Percentiles rank a stretch among this genome's conserved stretches.
Conservation (phyloP, 2,329 filamentous ascomycete species). For the Clonostachys chloroleuca region DNA sequence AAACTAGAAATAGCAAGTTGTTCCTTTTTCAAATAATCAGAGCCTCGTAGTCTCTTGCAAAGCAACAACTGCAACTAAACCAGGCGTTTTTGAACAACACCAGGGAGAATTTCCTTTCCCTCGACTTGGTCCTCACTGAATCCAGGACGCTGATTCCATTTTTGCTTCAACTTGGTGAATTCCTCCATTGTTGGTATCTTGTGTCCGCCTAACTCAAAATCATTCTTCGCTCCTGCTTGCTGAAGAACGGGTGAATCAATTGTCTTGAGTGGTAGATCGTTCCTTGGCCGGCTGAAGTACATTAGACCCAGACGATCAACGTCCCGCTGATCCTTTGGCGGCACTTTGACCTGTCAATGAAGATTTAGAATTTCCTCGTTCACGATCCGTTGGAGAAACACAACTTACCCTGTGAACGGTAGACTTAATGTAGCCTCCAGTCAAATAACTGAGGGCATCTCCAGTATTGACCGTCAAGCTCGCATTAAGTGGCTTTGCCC, state of each 20-base stretch:
- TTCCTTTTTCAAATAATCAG: no score
- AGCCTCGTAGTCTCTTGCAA: no score
- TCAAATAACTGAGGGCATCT: constrained; percentile 42
- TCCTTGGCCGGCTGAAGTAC: constrained; percentile 42
- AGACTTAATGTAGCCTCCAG: constrained; percentile 39
- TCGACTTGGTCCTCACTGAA: no score
- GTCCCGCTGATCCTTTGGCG: constrained; percentile 33
- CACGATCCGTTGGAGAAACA: no score
- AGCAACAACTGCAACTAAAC: no score
- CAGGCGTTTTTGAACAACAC: no score
- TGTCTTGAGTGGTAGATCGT: constrained; percentile 27
- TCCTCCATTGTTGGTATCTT: constrained; percentile 26
- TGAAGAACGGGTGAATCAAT: constrained; percentile 30
- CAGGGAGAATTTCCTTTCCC: no score
- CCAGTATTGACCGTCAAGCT: constrained; percentile 47
- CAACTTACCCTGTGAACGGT: constrained; percentile 26
- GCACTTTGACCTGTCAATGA: constrained; percentile 21
- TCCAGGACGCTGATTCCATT: constrained; percentile 21
- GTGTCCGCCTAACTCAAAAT: constrained; percentile 25
- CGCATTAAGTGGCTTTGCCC: constrained; percentile 40
- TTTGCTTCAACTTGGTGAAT: constrained; percentile 28
- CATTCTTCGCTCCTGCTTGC: constrained; percentile 23
- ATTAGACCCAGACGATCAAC: constrained; percentile 42
- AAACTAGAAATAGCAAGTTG: no score
- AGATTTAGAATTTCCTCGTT: background rate